Evolutionary conservation across 345 rosid genomes (phyloP), one percentile per base, ranked within the genome.

Genomic region (Salix viminalis): DNA sequence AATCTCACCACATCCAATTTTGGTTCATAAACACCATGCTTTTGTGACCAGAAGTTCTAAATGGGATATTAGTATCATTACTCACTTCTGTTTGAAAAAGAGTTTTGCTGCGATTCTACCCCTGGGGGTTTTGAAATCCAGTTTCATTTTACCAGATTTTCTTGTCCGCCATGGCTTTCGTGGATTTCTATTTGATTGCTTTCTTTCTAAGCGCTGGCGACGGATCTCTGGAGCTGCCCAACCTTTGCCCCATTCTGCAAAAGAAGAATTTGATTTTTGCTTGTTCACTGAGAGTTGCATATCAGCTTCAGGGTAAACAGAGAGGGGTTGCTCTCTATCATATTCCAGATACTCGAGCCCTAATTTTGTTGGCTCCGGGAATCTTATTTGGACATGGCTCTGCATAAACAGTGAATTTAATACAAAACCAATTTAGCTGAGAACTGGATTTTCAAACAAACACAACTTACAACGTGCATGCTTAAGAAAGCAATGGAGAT

Each of bases 141-240:
- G 76, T 76, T 77, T 80, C 36, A 52, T 54, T 62, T 70, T 85
- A 62, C 74, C 77, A 2, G 72, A 71, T 69, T 72, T 80, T 73
- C 85, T 73, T 3, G 1, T 67, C 30, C 74, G 79, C 23, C 80
- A 54, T 65, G 46, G 30, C 30, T 69, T 30, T 16, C 72, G 62
- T n/a, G 81, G 83, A 65, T 54, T 80, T 75, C 79, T 79, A 52
- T 76, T 79, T 1, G 34, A 58, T 68, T 48, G 77, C 42, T 48
- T 86, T 62, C 78, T 84, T 61, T 54, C 85, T 67, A 92, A 76
- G 42, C 95, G 88, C 48, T 83, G 87, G 1, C 90, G 89, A 2
- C 95, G 89, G 76, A 87, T 92, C 84, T 89, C 94, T 42, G 97
- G 97, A 86, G 91, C 89, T 37, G 97, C 97, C 98, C 98, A 94